Base-by-base conservation (phyloP, 441 rosid species). In the Mallotus repandus region DNA sequence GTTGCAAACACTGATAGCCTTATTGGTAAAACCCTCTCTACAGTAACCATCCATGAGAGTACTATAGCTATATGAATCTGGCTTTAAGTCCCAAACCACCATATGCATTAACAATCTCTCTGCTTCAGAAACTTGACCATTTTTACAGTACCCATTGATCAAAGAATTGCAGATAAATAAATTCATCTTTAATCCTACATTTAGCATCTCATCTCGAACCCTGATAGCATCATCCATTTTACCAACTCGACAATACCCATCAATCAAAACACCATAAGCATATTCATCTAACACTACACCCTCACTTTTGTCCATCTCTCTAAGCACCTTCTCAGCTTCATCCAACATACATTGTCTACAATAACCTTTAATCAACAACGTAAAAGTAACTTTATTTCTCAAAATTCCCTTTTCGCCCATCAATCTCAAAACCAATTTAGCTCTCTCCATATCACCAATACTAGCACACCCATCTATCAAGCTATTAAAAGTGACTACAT, bases 1-100 rank as follows among this genome's bases (percentile, higher is more conserved):
- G 68, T 89, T 84, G 66, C 89, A 88, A 74, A 91, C 82, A 73
- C 69, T 84, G 71, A 91, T 86, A 70, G 98, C 97, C 75, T 85
- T 84, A n/a, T 54, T 59, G 60, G 75, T 66, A 41, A 66, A 80
- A 73, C 89, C 82, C 74, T 76, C 88, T 74, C 89, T 84, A 80
- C 96, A 92, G 54, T 87, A 84, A 50, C 99, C 98, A 69, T 91
- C 87, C 64, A 91, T 80, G 66, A 95, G 90, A 63, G 92, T 90
- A 78, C 88, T 86, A 76, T 84, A 95, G 72, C 89, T 86, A 76
- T 82, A 87, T 19, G 88, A 85, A 84, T 95, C 96, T 7, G 97
- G 96, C 68, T 78, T 86, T 72, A 92, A 63, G 78, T 79, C 77
- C 97, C 93, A 89, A n/a, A 76, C 78, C 12, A 61, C 74, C 92